These are phyloP conservation scores for Suillus spraguei DNA, from an alignment of 768 basidiomycete species.

Conservation along the genomic window DNA sequence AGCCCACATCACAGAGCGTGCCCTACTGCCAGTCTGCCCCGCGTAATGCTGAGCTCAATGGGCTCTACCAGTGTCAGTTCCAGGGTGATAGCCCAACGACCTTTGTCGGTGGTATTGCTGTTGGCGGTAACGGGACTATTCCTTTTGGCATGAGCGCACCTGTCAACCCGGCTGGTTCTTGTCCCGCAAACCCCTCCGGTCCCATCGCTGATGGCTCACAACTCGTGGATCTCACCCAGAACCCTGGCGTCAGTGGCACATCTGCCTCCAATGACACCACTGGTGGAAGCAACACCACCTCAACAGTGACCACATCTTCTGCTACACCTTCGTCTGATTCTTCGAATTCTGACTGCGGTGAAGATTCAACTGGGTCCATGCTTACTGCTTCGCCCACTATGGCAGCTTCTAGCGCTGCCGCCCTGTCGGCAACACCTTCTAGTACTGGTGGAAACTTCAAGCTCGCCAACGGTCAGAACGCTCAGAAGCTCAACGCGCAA, in stretches of 20 bases:
- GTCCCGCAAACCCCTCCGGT: constrained; percentile 49
- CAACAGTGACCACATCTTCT: constrained; percentile 5
- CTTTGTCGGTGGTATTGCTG: constrained; percentile 46
- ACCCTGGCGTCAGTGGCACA: constrained; percentile 34
- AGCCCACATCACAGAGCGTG: constrained; percentile 47
- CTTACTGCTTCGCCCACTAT: neutral
- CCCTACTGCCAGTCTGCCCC: constrained; percentile 59
- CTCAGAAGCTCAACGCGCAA: constrained; percentile 52
- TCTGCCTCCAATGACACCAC: neutral
- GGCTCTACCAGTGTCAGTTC: constrained; percentile 63
- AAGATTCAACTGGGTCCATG: neutral
- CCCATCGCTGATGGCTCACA: constrained; percentile 53
- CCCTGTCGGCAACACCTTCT: constrained; percentile 14
- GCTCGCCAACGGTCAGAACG: constrained; percentile 47
- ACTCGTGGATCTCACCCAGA: constrained; percentile 36
- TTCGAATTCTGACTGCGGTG: constrained; percentile 14
- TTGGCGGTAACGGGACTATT: constrained; percentile 52
- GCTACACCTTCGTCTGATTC: constrained; percentile 6
- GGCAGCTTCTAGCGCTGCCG: neutral
- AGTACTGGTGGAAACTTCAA: constrained; percentile 17
- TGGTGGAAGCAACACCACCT: constrained; percentile 8
- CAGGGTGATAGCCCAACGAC: constrained; percentile 43
- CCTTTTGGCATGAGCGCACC: constrained; percentile 47
- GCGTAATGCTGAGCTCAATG: constrained; percentile 51
- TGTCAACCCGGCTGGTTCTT: constrained; percentile 50